Percentiles rank a stretch among this genome's conserved stretches.
These are phyloP conservation scores for Chlamydomonas sphaeroides DNA, from an alignment of 139 green algal genomes.

Conservation along the genomic window DNA sequence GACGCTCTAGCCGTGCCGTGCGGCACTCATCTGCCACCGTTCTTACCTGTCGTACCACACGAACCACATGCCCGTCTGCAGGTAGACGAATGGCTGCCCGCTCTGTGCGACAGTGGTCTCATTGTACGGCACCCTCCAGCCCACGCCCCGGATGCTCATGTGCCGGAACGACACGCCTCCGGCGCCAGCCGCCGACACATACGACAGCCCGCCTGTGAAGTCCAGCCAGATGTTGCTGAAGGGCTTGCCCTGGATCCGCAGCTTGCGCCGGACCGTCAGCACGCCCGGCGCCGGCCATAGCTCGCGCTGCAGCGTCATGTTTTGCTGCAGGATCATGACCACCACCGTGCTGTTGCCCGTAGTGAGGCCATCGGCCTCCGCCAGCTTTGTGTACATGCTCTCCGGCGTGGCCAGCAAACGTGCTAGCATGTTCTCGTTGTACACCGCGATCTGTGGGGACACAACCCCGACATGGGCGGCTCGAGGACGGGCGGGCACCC, in stretches of 20 bases:
- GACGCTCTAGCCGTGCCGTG: too few relatives aligned
- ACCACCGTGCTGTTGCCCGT: not conserved
- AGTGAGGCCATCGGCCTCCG: conserved; percentile 7
- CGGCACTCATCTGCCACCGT: too few relatives aligned
- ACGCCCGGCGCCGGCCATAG: not conserved
- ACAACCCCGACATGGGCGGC: too few relatives aligned
- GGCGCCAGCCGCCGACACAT: too few relatives aligned
- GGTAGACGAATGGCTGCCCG: not conserved
- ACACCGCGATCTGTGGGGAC: not conserved
- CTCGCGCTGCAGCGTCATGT: not conserved
- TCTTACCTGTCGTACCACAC: not conserved
- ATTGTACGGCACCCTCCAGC: not conserved
- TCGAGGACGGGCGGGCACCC: too few relatives aligned
- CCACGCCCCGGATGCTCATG: not conserved
- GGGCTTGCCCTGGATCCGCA: conserved; percentile 14
- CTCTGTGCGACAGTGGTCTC: not conserved
- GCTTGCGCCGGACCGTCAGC: not conserved
- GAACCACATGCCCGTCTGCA: conserved; percentile 22
- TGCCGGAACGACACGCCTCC: not conserved
- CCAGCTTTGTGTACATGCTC: not conserved
- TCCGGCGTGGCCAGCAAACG: not conserved
- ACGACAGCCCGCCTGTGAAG: too few relatives aligned
- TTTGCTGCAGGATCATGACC: conserved; percentile 1
- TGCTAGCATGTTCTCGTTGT: not conserved
- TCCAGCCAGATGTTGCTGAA: conserved; percentile 3